Evolutionary conservation across 2,329 filamentous ascomycete genomes (phyloP), one percentile per base, ranked within the genome.

Genomic region (Dactylellina sp.): DNA sequence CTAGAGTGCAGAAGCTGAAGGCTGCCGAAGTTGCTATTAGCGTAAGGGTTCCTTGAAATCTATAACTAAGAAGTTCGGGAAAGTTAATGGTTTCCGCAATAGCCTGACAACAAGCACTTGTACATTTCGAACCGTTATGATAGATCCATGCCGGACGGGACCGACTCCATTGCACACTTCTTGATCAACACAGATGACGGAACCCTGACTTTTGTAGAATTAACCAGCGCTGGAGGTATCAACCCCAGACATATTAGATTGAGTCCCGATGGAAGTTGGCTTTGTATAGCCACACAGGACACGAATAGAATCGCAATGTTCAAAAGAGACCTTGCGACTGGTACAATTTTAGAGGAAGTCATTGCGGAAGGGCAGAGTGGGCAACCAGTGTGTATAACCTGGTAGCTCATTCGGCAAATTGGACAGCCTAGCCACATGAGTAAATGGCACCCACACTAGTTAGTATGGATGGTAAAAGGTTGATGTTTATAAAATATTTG

Each of bases 71-170:
- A 24, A n/a, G 1, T 40, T 63, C 70, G 14, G 52, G 22, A 18
- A 35, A 16, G n/a, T 39, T 55, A 47, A 55, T 20, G 9, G 22
- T 1, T 20, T 24, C 28, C 28, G 6, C 72, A 68, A 60, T 61
- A 88, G 86, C 85, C 86, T 53, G 86, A 88, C 78, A 82, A 84
- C 71, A 85, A 84, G 37, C 91, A 88, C 82, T 79, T 93, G 57
- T 83, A 90, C 76, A 84, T 90, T 44, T 89, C 89, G 1, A 90
- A 90, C 75, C 88, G 91, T 75, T 85, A 86, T 78, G 89, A 89
- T 78, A 83, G 82, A 47, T 81, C 84, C 20, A 85, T 89, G 79
- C 74, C 78, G 76, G 82, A 64, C 14, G 64, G 64, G 35, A 75
- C 63, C 0, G 89, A 91, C 80, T 86, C 89, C 0, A 81, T 93